phyloP scores from a whole-genome alignment of 1,139 yeast species.

The Wickerhamomyces sp. region DNA sequence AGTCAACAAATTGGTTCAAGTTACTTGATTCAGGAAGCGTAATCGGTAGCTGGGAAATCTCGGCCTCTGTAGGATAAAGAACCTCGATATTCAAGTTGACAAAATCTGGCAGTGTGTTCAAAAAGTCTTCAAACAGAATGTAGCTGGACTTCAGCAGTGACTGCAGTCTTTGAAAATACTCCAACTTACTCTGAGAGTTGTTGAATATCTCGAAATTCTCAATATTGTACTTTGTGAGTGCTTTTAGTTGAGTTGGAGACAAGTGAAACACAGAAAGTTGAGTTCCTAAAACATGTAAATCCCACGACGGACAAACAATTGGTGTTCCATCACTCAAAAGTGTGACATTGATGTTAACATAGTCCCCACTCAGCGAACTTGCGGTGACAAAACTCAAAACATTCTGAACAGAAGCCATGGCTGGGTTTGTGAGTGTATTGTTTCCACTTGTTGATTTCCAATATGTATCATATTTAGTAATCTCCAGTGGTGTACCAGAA shows the following conservation, averaged over 20 bases:
- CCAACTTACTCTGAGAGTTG: conserved; percentile 5
- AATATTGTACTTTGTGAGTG: conserved; percentile 25
- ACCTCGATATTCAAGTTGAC: conserved; percentile 76
- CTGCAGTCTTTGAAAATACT: conserved; percentile 14
- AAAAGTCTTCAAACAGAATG: conserved; percentile 59
- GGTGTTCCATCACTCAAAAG: conserved; percentile 82
- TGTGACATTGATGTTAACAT: conserved; percentile 65
- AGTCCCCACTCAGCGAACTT: conserved; percentile 81
- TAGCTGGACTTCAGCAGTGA: conserved; percentile 37
- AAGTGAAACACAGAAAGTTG: conserved; percentile 43
- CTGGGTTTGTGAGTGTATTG: conserved; percentile 21
- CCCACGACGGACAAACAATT: conserved; percentile 71
- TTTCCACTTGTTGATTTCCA: conserved; percentile 81
- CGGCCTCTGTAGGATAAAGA: conserved; percentile 73
- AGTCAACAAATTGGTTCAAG: conserved; percentile 73
- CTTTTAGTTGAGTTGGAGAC: conserved; percentile 29
- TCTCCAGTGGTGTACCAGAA: conserved; percentile 78
- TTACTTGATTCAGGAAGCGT: conserved; percentile 41
- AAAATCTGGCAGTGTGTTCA: conserved; percentile 48
- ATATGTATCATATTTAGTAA: conserved; percentile 90
- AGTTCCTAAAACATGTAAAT: conserved; percentile 52
- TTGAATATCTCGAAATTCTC: conserved; percentile 30
- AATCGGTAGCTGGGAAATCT: conserved; percentile 49
- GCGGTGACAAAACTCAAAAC: conserved; percentile 82
- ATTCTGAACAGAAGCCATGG: conserved; percentile 18